Evolutionary conservation across 208 protist genomes (phyloP), one percentile per base, ranked within the genome.

Genomic region (Cochliopodium minus): DNA sequence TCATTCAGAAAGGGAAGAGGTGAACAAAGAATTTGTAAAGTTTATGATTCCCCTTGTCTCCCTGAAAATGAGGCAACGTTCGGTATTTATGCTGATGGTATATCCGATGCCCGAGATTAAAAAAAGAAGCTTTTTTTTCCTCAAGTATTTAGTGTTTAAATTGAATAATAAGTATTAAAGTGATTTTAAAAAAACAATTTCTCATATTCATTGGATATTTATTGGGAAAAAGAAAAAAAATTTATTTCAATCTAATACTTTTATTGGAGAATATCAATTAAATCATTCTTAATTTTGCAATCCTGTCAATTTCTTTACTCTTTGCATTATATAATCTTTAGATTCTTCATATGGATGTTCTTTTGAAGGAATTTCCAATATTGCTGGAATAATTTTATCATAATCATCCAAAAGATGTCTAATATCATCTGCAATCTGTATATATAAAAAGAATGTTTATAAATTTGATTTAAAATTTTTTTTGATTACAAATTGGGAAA

Each of bases 11-110:
- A 99, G 70, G 95, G 95, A 33, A 78, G 89, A 34, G 95, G 91
- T 23, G 94, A 99, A 70, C 86, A 88, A 40, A 82, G 97, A 61
- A 89, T 99, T 56, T 93, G 92, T 58, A 99, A 99, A 70, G 85
- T 99, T 45, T 99, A 97, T 77, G 96, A 99, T 72, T 97, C 91
- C 1, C 97, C 97, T 4, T 95, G 78, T 65, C 73, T 99, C 15
- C 88, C 96, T 4, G 97, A 99, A 72, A 70, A 73, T 1, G 89
- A 95, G 59, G 84, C 86, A 6, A 83, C 85, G n/a, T 95, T 90
- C 63, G 78, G 88, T 25, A 98, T 98, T 62, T 86, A 88, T 60
- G 73, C 79, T 6, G 86, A 92, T 57, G 94, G 94, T 46, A 92
- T 98, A 39, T 80, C 77, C 22, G 93, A 98, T 65, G 81, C 83